phyloP scores from a whole-genome alignment of 805 yeast genomes.

The Yarrowia hollandica region DNA sequence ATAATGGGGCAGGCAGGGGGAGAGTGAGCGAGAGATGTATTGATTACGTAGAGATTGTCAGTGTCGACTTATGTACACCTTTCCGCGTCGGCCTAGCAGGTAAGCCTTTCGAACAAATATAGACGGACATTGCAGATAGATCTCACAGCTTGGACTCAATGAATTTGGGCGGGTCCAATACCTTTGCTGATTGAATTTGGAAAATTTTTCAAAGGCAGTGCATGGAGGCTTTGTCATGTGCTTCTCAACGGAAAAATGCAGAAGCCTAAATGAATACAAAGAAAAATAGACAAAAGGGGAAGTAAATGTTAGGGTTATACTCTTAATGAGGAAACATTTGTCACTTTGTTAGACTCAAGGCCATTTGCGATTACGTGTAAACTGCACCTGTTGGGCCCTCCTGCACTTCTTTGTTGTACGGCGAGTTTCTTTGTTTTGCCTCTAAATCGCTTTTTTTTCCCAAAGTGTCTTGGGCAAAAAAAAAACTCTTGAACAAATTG shows the following conservation, averaged over 20 bases:
- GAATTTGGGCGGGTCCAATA: constrained; percentile 4
- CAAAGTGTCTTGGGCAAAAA: background rate
- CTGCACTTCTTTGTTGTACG: background rate
- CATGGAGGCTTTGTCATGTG: constrained; percentile 26
- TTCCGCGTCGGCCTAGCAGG: background rate
- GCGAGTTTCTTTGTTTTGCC: constrained; percentile 12
- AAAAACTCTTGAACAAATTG: background rate
- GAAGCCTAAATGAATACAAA: constrained; percentile 2
- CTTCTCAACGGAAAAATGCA: constrained; percentile 29
- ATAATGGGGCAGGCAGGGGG: constrained; percentile 2
- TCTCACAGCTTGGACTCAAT: background rate
- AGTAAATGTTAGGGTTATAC: background rate
- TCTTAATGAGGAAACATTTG: constrained; percentile 2
- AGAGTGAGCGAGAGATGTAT: background rate
- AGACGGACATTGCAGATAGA: background rate
- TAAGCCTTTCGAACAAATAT: background rate
- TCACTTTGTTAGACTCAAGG: constrained; percentile 9
- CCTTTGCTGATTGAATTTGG: constrained; percentile 13
- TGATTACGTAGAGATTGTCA: background rate
- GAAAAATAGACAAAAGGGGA: constrained; percentile 11
- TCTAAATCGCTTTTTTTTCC: constrained; percentile 11
- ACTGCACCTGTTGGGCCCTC: constrained; percentile 26
- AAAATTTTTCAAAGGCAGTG: constrained; percentile 26
- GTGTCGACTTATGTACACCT: background rate
- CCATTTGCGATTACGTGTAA: constrained; percentile 26